Evolutionary conservation across 331 rosid species (phyloP), one percentile per base, ranked within the genome.

Genomic region (Malus hybrid): DNA sequence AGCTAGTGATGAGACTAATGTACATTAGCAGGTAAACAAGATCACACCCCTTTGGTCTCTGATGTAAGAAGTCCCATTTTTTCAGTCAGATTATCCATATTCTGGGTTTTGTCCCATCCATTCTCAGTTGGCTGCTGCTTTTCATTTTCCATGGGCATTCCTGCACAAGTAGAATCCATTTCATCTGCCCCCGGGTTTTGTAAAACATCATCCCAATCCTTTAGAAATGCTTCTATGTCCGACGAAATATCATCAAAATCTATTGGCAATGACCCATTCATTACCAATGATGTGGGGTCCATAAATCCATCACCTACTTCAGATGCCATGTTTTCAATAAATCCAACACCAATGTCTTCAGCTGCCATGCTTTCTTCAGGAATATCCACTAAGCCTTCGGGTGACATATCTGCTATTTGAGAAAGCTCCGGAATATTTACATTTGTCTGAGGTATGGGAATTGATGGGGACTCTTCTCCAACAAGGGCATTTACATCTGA

Each of bases 1-100:
- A 78, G 87, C 88, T 84, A 54, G 69, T 75, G 50, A 70, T 68
- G 74, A 75, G 62, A 75, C 73, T 76, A 81, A 83, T 82, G 70
- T 77, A 91, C 87, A 85, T 78, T 76, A 42, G 48, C 48, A 61
- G 80, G 80, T 57, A 69, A 84, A 32, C 70, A 56, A 46, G 63
- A 46, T 89, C 86, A 87, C 74, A 79, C 83, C 80, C 84, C 78
- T 57, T 83, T 70, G 22, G 76, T 50, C 20, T 92, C 91, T 36
- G 99, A 92, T 39, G 90, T 69, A 72, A 94, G 97, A 85, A 71
- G 93, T 57, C 84, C 97, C 99, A 94, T 94, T 84, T 90, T 91
- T 79, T 89, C 92, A 1, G 97, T 86, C 74, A 94, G 91, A 70
- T 83, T 83, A 80, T 90, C 92, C 96, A 94, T 56, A 67, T 79